phyloP scores from a whole-genome alignment of 140 eudicot species.

The Anethum foeniculum region DNA sequence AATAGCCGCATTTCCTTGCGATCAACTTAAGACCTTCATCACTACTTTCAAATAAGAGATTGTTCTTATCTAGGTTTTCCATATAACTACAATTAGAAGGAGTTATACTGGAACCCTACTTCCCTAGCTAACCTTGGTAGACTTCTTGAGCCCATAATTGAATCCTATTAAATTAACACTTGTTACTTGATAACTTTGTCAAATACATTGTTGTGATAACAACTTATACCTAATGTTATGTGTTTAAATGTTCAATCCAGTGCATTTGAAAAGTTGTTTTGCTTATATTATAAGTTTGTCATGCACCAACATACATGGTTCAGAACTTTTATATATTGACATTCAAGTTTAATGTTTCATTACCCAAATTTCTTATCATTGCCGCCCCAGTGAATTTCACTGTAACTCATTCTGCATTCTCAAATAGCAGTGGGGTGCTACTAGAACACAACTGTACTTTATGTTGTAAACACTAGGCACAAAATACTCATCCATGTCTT shows the following conservation, averaged over 20 bases:
- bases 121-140: background rate
- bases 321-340: background rate
- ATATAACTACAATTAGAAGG: no score
- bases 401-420: no score
- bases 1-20: background rate
- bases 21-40: background rate
- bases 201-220: background rate
- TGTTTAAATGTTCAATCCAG: background rate
- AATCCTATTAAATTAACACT: background rate
- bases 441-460: background rate
- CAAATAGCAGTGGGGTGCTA: background rate
- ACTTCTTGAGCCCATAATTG: background rate
- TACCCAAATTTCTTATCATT: no score
- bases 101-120: background rate
- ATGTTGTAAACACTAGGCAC: background rate
- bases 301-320: background rate
- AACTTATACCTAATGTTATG: background rate
- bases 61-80: no score
- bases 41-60: background rate
- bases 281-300: background rate
- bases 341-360: background rate
- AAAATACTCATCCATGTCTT: background rate
- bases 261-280: background rate
- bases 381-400: no score
- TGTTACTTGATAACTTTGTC: background rate